Conservation (phyloP, 345 rosid genomes). For the Dipteronia dyeriana region DNA sequence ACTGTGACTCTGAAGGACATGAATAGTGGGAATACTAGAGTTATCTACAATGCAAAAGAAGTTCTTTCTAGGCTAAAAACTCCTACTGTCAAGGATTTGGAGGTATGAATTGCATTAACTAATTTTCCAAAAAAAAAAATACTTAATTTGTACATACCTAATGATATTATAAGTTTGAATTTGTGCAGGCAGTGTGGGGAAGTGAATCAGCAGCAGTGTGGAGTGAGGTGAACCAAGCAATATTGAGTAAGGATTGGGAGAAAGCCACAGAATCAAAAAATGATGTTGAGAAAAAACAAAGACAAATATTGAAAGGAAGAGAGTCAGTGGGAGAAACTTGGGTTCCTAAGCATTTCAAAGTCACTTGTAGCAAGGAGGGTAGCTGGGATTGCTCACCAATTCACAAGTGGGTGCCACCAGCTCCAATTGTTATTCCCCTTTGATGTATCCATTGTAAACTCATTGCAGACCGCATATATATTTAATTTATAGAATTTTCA, state of each 20-base stretch:
- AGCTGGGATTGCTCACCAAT: conserved; percentile 69
- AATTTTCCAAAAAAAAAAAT: too few species aligned
- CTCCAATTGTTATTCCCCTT: conserved; percentile 59
- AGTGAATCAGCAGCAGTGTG: conserved; percentile 78
- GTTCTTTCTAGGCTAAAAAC: conserved; percentile 51
- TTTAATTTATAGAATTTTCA: background rate
- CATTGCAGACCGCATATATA: too few species aligned
- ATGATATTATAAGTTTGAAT: background rate
- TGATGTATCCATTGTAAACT: background rate
- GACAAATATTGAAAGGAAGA: conserved; percentile 48
- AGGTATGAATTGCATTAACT: conserved; percentile 38
- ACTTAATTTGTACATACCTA: too few species aligned
- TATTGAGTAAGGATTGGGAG: conserved; percentile 65
- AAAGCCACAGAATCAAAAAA: conserved; percentile 74
- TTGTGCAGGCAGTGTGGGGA: conserved; percentile 46
- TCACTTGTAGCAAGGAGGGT: conserved; percentile 40
- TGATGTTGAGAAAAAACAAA: conserved; percentile 63
- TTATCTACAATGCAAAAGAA: conserved; percentile 66
- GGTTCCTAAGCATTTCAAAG: conserved; percentile 67
- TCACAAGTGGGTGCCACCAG: conserved; percentile 48
- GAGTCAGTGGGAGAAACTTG: conserved; percentile 48
- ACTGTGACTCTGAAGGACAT: conserved; percentile 59
- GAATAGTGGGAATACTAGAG: conserved; percentile 42
- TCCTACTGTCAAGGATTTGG: conserved; percentile 55
- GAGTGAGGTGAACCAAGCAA: conserved; percentile 61